A percentile compares a stretch with the other conserved stretches of the same genome.
Evolutionary conservation across 257 asterid genomes (phyloP).

Genomic region (Przewalskia tangutica): DNA sequence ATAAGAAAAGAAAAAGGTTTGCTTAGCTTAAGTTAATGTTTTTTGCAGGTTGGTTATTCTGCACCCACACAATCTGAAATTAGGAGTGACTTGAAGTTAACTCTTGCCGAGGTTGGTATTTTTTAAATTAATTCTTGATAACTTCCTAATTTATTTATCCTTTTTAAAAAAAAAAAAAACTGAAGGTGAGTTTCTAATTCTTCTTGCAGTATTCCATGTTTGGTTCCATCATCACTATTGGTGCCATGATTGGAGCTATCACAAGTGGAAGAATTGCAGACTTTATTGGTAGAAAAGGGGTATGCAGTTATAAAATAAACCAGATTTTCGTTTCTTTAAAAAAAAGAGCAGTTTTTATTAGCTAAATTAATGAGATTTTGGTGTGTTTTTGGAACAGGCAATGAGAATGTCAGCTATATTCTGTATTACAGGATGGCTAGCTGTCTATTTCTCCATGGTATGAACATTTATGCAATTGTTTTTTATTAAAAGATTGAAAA

Average conservation of each 20-base stretch:
- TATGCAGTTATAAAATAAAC: constrained; percentile 8
- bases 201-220: constrained; percentile 51
- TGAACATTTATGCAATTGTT: background rate
- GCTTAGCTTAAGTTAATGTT: constrained; percentile 18
- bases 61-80: constrained; percentile 79
- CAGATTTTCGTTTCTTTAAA: no score
- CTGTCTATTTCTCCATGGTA: constrained; percentile 55
- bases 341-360: no score
- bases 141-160: background rate
- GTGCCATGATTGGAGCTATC: constrained; percentile 85
- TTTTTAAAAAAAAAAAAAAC: background rate
- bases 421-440: constrained; percentile 73
- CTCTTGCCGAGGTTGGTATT: constrained; percentile 51
- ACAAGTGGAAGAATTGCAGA: constrained; percentile 73
- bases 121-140: background rate
- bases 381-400: constrained; percentile 33
- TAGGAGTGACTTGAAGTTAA: constrained; percentile 48
- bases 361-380: background rate
- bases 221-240: constrained; percentile 76
- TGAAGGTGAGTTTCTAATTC: background rate
- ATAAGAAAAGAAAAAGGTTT: background rate
- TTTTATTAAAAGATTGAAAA: background rate
- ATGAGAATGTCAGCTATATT: constrained; percentile 66
- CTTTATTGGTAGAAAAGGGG: constrained; percentile 73
- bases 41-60: constrained; percentile 84